Percentiles rank a stretch among this genome's conserved stretches.
phyloP scores from a whole-genome alignment of 176 grass and related monocot genomes.

The sorghum (Sorghum bicolor) region Sorghum_bicolor_NCBIv3 NC_012875.2:45233001-45233500 shows the following conservation, averaged over 20 bases:
- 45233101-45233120: constrained; percentile 42
- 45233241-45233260: background rate
- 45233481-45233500: constrained; percentile 69
- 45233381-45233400: constrained; percentile 90
- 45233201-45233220: background rate
- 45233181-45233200: background rate
- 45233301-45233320: constrained; percentile 78
- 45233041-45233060: constrained; percentile 81
- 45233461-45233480: constrained; percentile 93
- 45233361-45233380: constrained; percentile 70
- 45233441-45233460: constrained; percentile 68
- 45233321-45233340: constrained; percentile 75
- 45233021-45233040: constrained; percentile 87
- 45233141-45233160: background rate
- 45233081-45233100: constrained; percentile 93
- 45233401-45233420: constrained; percentile 95
- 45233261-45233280: constrained; percentile 11
- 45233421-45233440: constrained; percentile 84
- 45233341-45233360: constrained; percentile 81
- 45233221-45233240: background rate
- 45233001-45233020: constrained; percentile 82
- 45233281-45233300: constrained; percentile 97
- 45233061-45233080: constrained; percentile 73
- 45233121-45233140: background rate
- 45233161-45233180: background rate